Evolutionary conservation across 2,329 filamentous ascomycete species (phyloP).

Genomic region (Cyclaneusma minus): DNA sequence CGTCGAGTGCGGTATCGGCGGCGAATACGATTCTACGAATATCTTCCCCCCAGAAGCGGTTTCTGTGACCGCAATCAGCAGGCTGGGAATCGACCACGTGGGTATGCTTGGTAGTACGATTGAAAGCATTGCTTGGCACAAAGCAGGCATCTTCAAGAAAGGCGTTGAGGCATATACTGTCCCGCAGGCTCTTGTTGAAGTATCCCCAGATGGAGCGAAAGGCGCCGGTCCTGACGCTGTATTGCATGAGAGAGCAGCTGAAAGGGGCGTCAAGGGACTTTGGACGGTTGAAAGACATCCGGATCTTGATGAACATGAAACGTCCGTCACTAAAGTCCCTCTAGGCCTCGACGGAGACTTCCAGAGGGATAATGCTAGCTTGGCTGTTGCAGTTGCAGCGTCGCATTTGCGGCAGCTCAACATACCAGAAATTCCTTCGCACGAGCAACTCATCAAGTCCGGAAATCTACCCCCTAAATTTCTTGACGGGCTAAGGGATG

Average conservation of each 20-base stretch:
- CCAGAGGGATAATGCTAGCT: slow-evolving; percentile 41
- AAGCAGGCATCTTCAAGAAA: slow-evolving; percentile 70
- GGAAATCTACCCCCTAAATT: neutral
- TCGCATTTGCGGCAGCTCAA: slow-evolving; percentile 33
- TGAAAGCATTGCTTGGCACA: slow-evolving; percentile 82
- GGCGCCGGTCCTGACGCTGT: slow-evolving; percentile 40
- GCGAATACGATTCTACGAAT: slow-evolving; percentile 87
- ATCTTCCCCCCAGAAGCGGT: slow-evolving; percentile 50
- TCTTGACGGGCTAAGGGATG: slow-evolving; percentile 48
- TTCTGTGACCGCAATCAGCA: slow-evolving; percentile 59
- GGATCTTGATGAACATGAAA: slow-evolving; percentile 11
- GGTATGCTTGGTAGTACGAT: slow-evolving; percentile 66
- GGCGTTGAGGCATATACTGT: slow-evolving; percentile 48
- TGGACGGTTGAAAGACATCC: slow-evolving; percentile 13
- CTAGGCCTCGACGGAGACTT: slow-evolving; percentile 31
- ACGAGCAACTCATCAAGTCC: neutral
- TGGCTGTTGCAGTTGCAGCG: slow-evolving; percentile 38
- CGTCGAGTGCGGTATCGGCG: slow-evolving; percentile 87
- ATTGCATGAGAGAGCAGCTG: slow-evolving; percentile 39
- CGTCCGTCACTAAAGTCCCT: slow-evolving; percentile 7
- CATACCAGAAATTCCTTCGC: neutral
- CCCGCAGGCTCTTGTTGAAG: no score
- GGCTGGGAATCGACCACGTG: slow-evolving; percentile 73
- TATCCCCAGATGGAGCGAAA: slow-evolving; percentile 34
- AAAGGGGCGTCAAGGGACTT: slow-evolving; percentile 27